These are phyloP conservation scores for Tolypocladium ophioglossoides DNA, from an alignment of 2,329 filamentous ascomycete genomes.

Conservation along the genomic window DNA sequence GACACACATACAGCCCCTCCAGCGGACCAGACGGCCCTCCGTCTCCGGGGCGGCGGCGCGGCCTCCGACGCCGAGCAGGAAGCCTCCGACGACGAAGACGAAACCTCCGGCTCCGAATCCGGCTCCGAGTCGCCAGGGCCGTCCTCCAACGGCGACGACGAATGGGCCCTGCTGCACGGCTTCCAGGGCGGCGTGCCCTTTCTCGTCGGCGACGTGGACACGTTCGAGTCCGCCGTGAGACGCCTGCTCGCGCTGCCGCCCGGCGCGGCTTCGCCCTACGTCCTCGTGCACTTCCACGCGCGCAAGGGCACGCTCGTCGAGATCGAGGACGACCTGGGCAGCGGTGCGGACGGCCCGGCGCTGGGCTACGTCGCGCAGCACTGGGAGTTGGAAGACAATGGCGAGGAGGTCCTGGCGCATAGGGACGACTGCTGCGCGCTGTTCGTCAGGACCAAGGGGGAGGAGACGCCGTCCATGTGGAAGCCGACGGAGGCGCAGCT, in stretches of 20 bases:
- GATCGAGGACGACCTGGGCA: not conserved
- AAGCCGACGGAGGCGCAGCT: conserved; percentile 11
- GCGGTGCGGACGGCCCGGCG: not conserved
- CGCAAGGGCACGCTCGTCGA: not conserved
- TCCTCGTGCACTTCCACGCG: conserved; percentile 7
- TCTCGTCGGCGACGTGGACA: conserved; percentile 8
- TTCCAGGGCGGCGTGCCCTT: conserved; percentile 21
- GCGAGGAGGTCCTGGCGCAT: not conserved
- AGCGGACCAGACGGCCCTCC: not conserved
- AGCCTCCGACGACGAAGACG: not conserved
- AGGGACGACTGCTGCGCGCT: conserved; percentile 3
- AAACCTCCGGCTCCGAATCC: no score
- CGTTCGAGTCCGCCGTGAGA: conserved; percentile 11
- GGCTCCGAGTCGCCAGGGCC: no score
- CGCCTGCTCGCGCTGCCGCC: conserved; percentile 12
- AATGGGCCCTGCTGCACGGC: conserved; percentile 11
- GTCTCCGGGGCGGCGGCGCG: not conserved
- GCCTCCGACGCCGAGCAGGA: not conserved
- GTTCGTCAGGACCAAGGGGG: conserved; percentile 10
- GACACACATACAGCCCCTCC: not conserved
- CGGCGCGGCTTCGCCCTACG: no score
- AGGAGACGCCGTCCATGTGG: conserved; percentile 6
- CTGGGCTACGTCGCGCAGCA: not conserved
- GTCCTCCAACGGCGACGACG: not conserved
- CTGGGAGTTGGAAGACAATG: not conserved